Conservation (phyloP, 768 basidiomycete species). For the Rhizopogon rudus region DNA sequence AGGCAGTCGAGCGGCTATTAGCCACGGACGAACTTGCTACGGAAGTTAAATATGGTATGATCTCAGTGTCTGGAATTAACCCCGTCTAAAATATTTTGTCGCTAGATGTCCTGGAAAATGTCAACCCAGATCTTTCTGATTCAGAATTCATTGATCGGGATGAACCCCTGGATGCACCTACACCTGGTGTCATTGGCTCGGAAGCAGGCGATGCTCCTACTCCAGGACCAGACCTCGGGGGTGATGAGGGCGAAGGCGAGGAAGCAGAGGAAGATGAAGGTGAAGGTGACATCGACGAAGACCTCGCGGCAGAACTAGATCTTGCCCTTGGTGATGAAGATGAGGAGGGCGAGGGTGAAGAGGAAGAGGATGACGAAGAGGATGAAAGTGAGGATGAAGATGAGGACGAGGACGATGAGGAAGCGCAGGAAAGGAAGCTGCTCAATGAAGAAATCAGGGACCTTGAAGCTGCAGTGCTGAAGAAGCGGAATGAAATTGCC, state of each 20-base stretch:
- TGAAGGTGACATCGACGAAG: constrained; percentile 84
- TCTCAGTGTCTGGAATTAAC: neutral
- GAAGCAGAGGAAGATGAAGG: constrained; percentile 56
- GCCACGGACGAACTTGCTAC: constrained; percentile 73
- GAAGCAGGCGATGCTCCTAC: constrained; percentile 63
- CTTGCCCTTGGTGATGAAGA: constrained; percentile 73
- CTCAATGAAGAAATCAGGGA: constrained; percentile 88
- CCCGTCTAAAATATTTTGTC: neutral
- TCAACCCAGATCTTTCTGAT: constrained; percentile 87
- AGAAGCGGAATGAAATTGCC: constrained; percentile 80
- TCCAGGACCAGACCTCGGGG: constrained; percentile 45
- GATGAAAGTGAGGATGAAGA: constrained; percentile 40
- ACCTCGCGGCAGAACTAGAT: constrained; percentile 84
- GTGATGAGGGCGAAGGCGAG: constrained; percentile 55
- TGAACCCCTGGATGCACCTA: constrained; percentile 54
- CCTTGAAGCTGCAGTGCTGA: constrained; percentile 80
- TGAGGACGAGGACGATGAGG: constrained; percentile 77
- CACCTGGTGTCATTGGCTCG: constrained; percentile 63
- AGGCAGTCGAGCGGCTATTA: constrained; percentile 84
- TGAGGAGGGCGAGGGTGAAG: constrained; percentile 60
- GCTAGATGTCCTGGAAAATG: constrained; percentile 83
- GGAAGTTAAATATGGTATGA: constrained; percentile 72
- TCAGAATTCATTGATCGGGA: constrained; percentile 80
- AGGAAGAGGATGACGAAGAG: constrained; percentile 61
- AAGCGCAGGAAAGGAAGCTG: constrained; percentile 69